Percentiles rank a stretch among this genome's conserved stretches.
Evolutionary conservation across 768 basidiomycete genomes (phyloP).

Genomic region (Flagelloscypha sp.): DNA sequence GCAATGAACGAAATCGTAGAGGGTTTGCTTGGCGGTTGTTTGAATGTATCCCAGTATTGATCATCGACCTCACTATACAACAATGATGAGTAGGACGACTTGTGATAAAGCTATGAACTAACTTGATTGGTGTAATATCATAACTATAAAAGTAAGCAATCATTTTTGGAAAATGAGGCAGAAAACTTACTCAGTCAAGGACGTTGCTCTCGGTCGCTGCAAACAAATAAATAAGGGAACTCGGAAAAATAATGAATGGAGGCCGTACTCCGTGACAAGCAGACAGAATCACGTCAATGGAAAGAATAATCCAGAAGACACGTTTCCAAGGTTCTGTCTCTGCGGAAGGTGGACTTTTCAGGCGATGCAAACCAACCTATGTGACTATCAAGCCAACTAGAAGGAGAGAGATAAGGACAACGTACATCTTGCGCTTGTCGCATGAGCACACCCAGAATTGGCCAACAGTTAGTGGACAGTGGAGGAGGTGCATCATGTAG

Average conservation of each 20-base stretch:
- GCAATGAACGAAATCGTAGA: slow-evolving; percentile 51
- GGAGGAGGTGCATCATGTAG: slow-evolving; percentile 39
- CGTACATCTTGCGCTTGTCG: slow-evolving; percentile 71
- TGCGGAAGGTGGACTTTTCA: slow-evolving; percentile 26
- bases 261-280: background rate
- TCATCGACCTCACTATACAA: slow-evolving; percentile 43
- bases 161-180: too few relatives aligned
- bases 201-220: too few relatives aligned
- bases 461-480: slow-evolving; percentile 58
- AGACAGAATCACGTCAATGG: too few relatives aligned
- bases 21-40: slow-evolving; percentile 53
- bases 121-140: too few relatives aligned
- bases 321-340: slow-evolving; percentile 75
- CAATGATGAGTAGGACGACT: slow-evolving; percentile 1
- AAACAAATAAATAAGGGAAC: too few relatives aligned
- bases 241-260: background rate
- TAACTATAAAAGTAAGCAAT: too few relatives aligned
- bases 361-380: slow-evolving; percentile 26
- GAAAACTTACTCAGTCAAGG: too few relatives aligned
- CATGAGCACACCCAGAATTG: slow-evolving; percentile 56
- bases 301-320: slow-evolving; percentile 42
- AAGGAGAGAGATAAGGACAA: slow-evolving; percentile 38
- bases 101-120: too few relatives aligned
- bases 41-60: slow-evolving; percentile 68
- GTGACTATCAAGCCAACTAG: slow-evolving; percentile 9